Conservation (phyloP, 495 filamentous ascomycete species). For the Hyaloscypha bicolor region DNA sequence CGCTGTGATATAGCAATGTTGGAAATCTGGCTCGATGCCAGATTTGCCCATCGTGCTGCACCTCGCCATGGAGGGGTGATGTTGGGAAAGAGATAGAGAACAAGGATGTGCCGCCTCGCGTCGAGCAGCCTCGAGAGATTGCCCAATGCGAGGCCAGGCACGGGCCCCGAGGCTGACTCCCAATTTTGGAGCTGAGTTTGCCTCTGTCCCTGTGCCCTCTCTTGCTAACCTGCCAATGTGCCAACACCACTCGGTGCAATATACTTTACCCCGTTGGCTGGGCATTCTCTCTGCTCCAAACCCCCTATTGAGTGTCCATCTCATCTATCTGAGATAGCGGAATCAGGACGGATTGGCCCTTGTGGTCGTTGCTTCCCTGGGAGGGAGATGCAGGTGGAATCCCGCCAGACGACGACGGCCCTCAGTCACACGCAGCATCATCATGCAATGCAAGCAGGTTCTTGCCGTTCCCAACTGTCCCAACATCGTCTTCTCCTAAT, state of each 20-base stretch:
- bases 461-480: background rate
- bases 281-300: slow-evolving; percentile 2
- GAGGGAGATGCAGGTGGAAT: background rate
- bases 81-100: background rate
- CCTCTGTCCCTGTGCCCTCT: background rate
- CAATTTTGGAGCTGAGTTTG: background rate
- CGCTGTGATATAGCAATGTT: slow-evolving; percentile 14
- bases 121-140: too few species aligned
- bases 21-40: background rate
- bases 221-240: background rate
- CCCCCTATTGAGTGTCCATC: background rate
- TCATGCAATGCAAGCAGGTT: slow-evolving; percentile 1
- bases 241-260: background rate
- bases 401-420: background rate
- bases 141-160: too few species aligned
- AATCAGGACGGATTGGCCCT: background rate
- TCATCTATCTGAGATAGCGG: background rate
- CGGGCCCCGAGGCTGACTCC: background rate
- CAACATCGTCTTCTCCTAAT: background rate
- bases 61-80: slow-evolving; percentile 13
- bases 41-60: background rate
- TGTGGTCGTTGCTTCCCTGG: background rate
- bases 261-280: background rate
- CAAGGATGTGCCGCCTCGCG: background rate
- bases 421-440: slow-evolving; percentile 14